phyloP scores from a whole-genome alignment of 768 basidiomycete genomes.

The Leccinum disarticulatum region DNA sequence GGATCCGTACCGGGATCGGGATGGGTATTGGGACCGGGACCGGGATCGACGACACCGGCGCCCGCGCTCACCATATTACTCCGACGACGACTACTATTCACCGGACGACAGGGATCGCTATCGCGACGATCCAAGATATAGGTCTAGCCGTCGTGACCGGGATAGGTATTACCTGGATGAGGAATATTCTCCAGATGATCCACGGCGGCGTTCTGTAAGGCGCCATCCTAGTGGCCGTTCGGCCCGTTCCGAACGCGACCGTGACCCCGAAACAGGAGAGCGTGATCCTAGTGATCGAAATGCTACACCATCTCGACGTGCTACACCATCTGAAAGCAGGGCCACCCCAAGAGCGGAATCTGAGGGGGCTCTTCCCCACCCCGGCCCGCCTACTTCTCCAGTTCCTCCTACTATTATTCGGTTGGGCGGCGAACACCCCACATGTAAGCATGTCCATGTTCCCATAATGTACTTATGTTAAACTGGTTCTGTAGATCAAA shows the following conservation, averaged over 20 bases:
- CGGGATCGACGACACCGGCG: not conserved
- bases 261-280: slow-evolving; percentile 8
- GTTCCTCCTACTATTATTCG: slow-evolving; percentile 31
- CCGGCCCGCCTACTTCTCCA: slow-evolving; percentile 21
- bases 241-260: not conserved
- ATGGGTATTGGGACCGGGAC: slow-evolving; percentile 1
- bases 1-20: not conserved
- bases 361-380: slow-evolving; percentile 5
- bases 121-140: slow-evolving; percentile 9
- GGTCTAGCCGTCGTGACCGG: not conserved
- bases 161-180: slow-evolving; percentile 1
- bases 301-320: slow-evolving; percentile 9
- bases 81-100: slow-evolving; percentile 10
- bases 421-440: slow-evolving; percentile 19
- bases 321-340: slow-evolving; percentile 3
- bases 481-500: slow-evolving; percentile 19
- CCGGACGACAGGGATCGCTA: slow-evolving; percentile 14
- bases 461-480: not conserved
- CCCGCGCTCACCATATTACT: slow-evolving; percentile 1
- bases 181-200: slow-evolving; percentile 12
- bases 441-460: slow-evolving; percentile 16
- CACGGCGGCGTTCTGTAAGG: not conserved
- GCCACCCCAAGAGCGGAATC: slow-evolving; percentile 9
- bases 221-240: slow-evolving; percentile 18
- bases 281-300: slow-evolving; percentile 17